Base-by-base conservation (phyloP, 2,329 filamentous ascomycete species). In the Myriosclerotinia scirpicola region DNA sequence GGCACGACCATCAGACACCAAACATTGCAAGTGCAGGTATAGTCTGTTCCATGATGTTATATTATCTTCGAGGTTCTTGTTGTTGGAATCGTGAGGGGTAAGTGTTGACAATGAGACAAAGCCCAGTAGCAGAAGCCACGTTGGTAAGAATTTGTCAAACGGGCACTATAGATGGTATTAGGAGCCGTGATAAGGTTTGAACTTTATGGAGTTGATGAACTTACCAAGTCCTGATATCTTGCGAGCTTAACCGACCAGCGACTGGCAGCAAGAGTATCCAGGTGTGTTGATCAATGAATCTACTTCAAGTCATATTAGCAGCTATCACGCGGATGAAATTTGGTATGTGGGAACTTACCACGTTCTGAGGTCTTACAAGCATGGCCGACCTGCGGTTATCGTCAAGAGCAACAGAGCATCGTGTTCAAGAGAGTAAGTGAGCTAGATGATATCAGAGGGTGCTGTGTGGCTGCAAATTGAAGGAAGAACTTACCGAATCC, bases 271-370 rank as follows among this genome's bases (percentile, higher is more conserved):
- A 26, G 34, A 50, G 26, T 22, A 50, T 61, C 5, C 1, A 40
- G 15, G 20, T 2, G 12, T 38, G 1, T 8, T 5, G 44, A 20
- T 14, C 0, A 1, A 26, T 4, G 6, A 1, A 4, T 4, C 2
- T 8, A 20, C 44, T 60, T 5, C 11, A 6, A 26, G 2, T 60
- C 9, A 36, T 22, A 22, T 60, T 26, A 60, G 14, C n/a, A 40
- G 34, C 14, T 50, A 36, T 17, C 34, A 40, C 5, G 20, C 0
- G 12, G 5, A 12, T 11, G 1, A 14, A 38, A 60, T 30, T 38
- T 50, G 3, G 17, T 34, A 34, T 34, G 30, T 4, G 30, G n/a
- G 8, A 26, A 26, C 34, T 50, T 40, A 60, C 58, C 14, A 20
- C n/a, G 7, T 50, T 38, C 11, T 50, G 58, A 50, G 34, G n/a